These are phyloP conservation scores for Dactylellina sp. DNA, from an alignment of 2,329 filamentous ascomycete species.

Conservation along the genomic window DNA sequence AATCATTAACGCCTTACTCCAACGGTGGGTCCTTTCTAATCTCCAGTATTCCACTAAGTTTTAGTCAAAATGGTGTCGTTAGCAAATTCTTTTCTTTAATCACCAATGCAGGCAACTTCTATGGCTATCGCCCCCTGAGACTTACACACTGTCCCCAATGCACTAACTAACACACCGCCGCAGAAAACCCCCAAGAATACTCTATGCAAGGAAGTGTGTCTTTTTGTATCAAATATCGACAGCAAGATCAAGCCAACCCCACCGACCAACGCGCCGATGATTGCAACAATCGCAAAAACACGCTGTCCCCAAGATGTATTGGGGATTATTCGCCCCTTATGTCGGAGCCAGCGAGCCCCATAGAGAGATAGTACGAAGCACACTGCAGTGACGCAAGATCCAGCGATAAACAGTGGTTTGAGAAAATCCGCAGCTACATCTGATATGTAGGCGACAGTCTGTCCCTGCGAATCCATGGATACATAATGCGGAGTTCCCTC, in stretches of 20 bases:
- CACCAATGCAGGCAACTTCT: neutral
- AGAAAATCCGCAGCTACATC: conserved; percentile 72
- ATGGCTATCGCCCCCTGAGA: neutral
- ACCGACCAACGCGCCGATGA: conserved; percentile 76
- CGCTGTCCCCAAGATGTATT: conserved; percentile 69
- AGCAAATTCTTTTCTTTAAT: neutral
- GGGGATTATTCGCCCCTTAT: conserved; percentile 79
- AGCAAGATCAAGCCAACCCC: conserved; percentile 84
- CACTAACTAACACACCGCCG: conserved; percentile 83
- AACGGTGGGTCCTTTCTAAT: conserved; percentile 69
- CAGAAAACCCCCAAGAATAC: conserved; percentile 86
- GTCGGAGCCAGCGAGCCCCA: conserved; percentile 85
- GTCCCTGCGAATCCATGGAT: conserved; percentile 70
- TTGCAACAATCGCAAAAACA: conserved; percentile 68
- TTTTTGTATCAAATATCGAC: conserved; percentile 84
- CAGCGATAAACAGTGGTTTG: conserved; percentile 82
- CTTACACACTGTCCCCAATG: conserved; percentile 63
- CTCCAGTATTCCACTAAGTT: conserved; percentile 59
- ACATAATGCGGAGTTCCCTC: conserved; percentile 70
- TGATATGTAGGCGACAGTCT: conserved; percentile 78
- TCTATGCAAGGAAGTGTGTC: conserved; percentile 76
- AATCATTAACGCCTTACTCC: conserved; percentile 77
- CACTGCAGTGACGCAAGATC: conserved; percentile 77
- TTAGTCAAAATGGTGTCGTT: conserved; percentile 21
- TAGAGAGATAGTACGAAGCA: conserved; percentile 84